phyloP scores from a whole-genome alignment of 306 rosid species.

The Acacia melanoxylon region DNA sequence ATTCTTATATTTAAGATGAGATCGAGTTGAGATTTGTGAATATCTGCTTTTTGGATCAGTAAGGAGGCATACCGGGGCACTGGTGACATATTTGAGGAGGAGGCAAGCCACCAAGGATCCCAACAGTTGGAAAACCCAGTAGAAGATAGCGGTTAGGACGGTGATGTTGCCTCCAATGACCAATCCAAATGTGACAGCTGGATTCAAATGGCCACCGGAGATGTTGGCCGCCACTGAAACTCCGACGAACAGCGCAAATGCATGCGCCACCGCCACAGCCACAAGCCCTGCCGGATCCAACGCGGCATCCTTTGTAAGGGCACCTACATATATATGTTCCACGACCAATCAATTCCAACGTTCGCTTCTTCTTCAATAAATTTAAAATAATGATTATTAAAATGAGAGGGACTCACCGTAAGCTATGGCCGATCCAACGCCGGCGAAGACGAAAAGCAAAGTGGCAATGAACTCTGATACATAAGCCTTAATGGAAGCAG shows the following conservation, averaged over 20 bases:
- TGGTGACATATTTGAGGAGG: slow-evolving; percentile 69
- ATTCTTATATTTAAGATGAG: no score
- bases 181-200: slow-evolving; percentile 85
- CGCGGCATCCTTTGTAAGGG: slow-evolving; percentile 57
- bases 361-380: neutral
- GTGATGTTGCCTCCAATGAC: slow-evolving; percentile 81
- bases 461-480: slow-evolving; percentile 80
- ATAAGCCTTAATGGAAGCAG: slow-evolving; percentile 63
- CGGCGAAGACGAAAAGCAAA: slow-evolving; percentile 80
- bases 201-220: slow-evolving; percentile 91
- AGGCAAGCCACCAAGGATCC: slow-evolving; percentile 83
- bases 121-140: slow-evolving; percentile 79
- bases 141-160: slow-evolving; percentile 55
- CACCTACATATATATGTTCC: slow-evolving; percentile 37
- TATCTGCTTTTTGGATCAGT: neutral
- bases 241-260: slow-evolving; percentile 74
- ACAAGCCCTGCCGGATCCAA: slow-evolving; percentile 65
- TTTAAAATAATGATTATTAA: no score
- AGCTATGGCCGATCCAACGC: slow-evolving; percentile 93
- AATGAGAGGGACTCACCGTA: slow-evolving; percentile 41
- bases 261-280: slow-evolving; percentile 73
- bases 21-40: neutral
- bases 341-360: neutral
- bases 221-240: slow-evolving; percentile 80
- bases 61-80: neutral